A percentile compares a stretch with the other conserved stretches of the same genome.
Evolutionary conservation across 768 basidiomycete species (phyloP).

Genomic region (Russula earlei): DNA sequence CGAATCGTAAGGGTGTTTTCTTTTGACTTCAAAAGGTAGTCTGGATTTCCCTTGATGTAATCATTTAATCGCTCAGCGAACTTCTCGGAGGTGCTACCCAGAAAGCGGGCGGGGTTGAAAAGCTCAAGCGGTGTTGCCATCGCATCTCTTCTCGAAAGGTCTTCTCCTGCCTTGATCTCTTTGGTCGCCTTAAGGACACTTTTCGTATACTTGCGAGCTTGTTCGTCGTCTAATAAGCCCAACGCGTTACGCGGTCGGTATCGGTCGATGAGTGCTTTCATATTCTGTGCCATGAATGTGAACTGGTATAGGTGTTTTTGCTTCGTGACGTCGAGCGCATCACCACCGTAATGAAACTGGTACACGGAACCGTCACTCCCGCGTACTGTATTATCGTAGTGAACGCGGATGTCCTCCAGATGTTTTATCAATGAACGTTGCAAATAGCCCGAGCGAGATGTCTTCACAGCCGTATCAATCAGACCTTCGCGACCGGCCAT

Average conservation of each 20-base stretch:
- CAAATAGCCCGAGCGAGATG: slow-evolving; percentile 94
- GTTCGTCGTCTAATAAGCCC: slow-evolving; percentile 52
- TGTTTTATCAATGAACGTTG: slow-evolving; percentile 99
- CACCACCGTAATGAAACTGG: slow-evolving; percentile 96
- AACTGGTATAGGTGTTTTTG: slow-evolving; percentile 94
- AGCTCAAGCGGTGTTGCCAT: slow-evolving; percentile 64
- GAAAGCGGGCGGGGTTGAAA: slow-evolving; percentile 67
- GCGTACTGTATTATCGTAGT: slow-evolving; percentile 97
- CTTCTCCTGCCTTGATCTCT: slow-evolving; percentile 32
- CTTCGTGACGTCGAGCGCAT: slow-evolving; percentile 92
- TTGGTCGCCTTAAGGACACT: slow-evolving; percentile 70
- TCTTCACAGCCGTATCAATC: slow-evolving; percentile 99
- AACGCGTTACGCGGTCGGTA: slow-evolving; percentile 52
- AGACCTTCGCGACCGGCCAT: slow-evolving; percentile 99
- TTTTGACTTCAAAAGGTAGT: slow-evolving; percentile 36
- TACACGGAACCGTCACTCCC: slow-evolving; percentile 89
- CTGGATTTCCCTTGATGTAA: slow-evolving; percentile 71
- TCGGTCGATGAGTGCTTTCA: slow-evolving; percentile 63
- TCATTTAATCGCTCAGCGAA: slow-evolving; percentile 74
- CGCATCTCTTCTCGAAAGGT: slow-evolving; percentile 44
- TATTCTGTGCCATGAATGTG: slow-evolving; percentile 86
- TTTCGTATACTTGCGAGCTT: slow-evolving; percentile 78
- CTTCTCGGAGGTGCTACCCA: slow-evolving; percentile 88
- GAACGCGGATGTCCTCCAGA: slow-evolving; percentile 90
- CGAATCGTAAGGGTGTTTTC: slow-evolving; percentile 34